Evolutionary conservation across 305 asterid species (phyloP), one percentile per base, ranked within the genome.

Genomic region (Solanum hybrid): DNA sequence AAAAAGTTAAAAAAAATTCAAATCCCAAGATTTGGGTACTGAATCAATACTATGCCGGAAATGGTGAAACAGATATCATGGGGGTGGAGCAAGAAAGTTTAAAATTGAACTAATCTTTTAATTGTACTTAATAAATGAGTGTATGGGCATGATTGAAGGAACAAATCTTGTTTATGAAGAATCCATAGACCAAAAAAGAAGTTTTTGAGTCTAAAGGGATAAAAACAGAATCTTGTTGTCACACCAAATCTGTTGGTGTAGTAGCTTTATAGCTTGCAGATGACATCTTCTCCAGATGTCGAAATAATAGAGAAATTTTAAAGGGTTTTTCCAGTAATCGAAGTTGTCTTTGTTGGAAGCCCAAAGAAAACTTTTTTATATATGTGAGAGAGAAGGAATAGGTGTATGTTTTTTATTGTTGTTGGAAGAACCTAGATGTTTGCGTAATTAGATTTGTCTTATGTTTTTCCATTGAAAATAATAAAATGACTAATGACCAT

Each of bases 141-240:
- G 22, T 37, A 66, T 46, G 60, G 60, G 60, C 60, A 46, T 46
- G 60, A 56, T 64, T 12, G 78, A 87, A 75, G 85, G 86, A 38
- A 69, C 73, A 26, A 82, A 73, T 73, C 14, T 40, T 46, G 64
- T 46, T 51, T 75, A 38, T 13, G 22, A 60, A 87, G n/a, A 66
- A 64, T 36, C 37, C 36, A 79, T 11, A 26, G 64, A 89, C 88
- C 82, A 34, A 46, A 64, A 42, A 88, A 85, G 56, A 64, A 77
- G 89, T 72, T 10, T 51, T 87, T 29, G 3, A 56, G 75, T 64
- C 27, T 22, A 64, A 22, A 86, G 64, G 85, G 46, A 85, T 13
- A 78, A 34, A 77, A 90, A 75, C 89, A 27, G 90, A 89, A 66
- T 88, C 89, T 88, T 88, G 88, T 66, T 87, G 27, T 42, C 77